Base-by-base conservation (phyloP, 2,329 filamentous ascomycete genomes). In the Helminthosporium solani region DNA sequence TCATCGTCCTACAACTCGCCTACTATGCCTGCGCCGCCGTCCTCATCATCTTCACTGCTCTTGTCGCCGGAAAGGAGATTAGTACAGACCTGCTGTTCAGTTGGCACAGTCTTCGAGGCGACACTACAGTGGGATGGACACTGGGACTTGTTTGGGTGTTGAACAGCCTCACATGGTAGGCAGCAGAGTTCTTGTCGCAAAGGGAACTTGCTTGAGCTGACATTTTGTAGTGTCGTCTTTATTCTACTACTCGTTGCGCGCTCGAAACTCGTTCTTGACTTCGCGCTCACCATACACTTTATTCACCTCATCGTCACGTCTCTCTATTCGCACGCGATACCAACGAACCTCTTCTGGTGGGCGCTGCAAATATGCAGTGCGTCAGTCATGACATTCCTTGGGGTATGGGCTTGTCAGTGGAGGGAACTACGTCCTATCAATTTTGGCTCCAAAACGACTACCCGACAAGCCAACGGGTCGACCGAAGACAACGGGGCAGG, bases 191-290 rank as follows among this genome's bases (percentile, higher is more conserved):
- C 5, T 15, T 27, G 12, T 28, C 11, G 9, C 20, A 19, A 16
- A 44, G 15, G 8, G 5, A 14, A 8, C 33, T 14, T 18, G n/a
- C n/a, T 12, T 9, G 14, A 30, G 14, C 57, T 66, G 42, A 68
- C 43, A 9, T 12, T 19, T 3, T 1, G 48, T 63, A 97, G 92
- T 66, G 83, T 89, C 33, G 83, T 95, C 47, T 87, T 90, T 33
- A 86, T 96, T 47, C 83, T 96, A 40, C 73, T 92, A 43, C 77
- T 97, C 47, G 83, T 99, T 57, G 85, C 86, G 16, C 89, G 94
- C 52, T 94, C 87, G 38, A 97, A 97, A 70, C 86, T 97, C 50
- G 88, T 97, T 40, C 90, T 90, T 57, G 94, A 99, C 73, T 99
- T 97, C 69, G 88, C 90, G 25, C 76, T 96, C 19, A 96, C 92